Evolutionary conservation across 2,329 filamentous ascomycete genomes (phyloP), one percentile per base, ranked within the genome.

Genomic region (Escovopsis sp.): DNA sequence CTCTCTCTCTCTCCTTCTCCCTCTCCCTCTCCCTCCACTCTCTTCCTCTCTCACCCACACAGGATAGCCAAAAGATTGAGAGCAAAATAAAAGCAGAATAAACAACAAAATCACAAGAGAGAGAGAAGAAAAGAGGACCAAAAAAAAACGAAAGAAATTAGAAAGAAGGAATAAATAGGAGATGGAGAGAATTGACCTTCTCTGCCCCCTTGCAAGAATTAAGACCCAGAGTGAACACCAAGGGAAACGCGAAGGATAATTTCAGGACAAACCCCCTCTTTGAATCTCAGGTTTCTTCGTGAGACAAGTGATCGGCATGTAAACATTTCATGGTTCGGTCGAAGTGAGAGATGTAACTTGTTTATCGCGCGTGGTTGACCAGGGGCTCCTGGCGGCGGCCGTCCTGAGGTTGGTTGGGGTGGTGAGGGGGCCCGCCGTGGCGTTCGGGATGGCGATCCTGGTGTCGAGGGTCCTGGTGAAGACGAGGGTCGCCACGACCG

Each of bases 331-430:
- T 26, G 3, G 10, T 30, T 30, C 10, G 28, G 6, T 30, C 6
- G 10, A 6, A 10, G 10, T 10, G 28, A 39, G 12, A 30, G 26
- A 38, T 10, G n/a, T n/a, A 38, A 38, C 18, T 11, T 30, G 5
- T n/a, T 40, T 39, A 54, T 38, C 49, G 47, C 12, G 58, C 59
- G 8, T 51, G 53, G 37, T 55, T 55, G 18, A 60, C 58, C 19
- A 61, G 46, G 33, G 58, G 58, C 40, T 58, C 58, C 8, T 39
- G 39, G 26, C 39, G 45, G 26, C 45, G 45, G 23, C 23, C 23
- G 28, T 46, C 45, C 39, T 44, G 45, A 34, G 39, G 44, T 26
- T 42, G 44, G 41, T 48, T 45, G 11, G 39, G 43, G 26, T 39
- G 37, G 26, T 39, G 37, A 30, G 23, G 37, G 12, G 11, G 37